Evolutionary conservation across 345 rosid species (phyloP).

Genomic region (Rubroshorea leprosula): DNA sequence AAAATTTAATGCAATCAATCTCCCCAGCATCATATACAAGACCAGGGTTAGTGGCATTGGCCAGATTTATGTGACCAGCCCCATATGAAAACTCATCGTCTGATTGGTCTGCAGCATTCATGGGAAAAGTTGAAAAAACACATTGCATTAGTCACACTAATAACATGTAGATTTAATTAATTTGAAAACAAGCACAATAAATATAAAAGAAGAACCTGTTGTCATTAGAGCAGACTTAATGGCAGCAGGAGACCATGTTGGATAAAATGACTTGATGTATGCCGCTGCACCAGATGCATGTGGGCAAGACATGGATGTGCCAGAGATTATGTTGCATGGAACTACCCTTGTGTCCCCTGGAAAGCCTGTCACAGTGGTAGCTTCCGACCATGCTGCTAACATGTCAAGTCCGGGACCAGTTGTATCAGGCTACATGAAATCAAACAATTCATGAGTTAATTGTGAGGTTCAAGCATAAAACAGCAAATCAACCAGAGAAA

Average conservation of each 20-base stretch:
- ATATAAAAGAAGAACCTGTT: conserved; percentile 11
- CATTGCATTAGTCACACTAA: too few relatives aligned
- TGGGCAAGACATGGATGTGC: conserved; percentile 59
- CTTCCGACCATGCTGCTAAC: conserved; percentile 42
- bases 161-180: too few relatives aligned
- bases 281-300: conserved; percentile 29
- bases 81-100: conserved; percentile 37
- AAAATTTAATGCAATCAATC: conserved; percentile 30
- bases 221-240: conserved; percentile 24
- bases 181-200: neutral
- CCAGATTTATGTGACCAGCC: conserved; percentile 36
- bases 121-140: conserved; percentile 16
- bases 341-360: conserved; percentile 27
- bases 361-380: neutral
- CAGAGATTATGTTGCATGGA: conserved; percentile 26
- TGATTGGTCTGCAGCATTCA: conserved; percentile 17
- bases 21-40: too few relatives aligned
- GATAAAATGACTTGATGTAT: neutral
- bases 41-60: too few relatives aligned
- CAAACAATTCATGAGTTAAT: too few relatives aligned
- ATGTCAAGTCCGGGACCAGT: conserved; percentile 50
- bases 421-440: conserved; percentile 43
- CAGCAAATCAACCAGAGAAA: too few relatives aligned
- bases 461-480: too few relatives aligned
- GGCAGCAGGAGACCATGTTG: conserved; percentile 7